phyloP scores from a whole-genome alignment of 2,329 filamentous ascomycete genomes.

The Colletotrichum melonis region DNA sequence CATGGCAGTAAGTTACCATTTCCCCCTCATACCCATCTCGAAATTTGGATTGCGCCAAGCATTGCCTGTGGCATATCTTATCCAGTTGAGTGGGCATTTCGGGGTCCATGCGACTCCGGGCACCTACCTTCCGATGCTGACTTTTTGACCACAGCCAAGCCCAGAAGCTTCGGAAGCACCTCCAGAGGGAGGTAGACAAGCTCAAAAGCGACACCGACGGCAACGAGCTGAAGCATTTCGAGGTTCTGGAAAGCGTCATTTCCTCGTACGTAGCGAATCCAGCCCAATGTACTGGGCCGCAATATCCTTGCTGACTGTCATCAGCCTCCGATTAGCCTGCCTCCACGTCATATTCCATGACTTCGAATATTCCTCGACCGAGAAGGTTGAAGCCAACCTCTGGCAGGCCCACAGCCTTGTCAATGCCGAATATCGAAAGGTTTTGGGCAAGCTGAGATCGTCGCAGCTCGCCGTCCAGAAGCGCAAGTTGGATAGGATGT shows the following conservation, averaged over 20 bases:
- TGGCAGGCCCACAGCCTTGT: slow-evolving; percentile 85
- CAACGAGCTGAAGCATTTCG: slow-evolving; percentile 55
- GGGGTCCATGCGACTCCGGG: slow-evolving; percentile 2
- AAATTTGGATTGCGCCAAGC: neutral
- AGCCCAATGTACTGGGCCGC: slow-evolving; percentile 2
- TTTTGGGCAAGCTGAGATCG: slow-evolving; percentile 67
- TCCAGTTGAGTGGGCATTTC: neutral
- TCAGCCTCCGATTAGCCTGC: slow-evolving; percentile 77
- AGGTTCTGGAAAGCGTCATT: slow-evolving; percentile 55
- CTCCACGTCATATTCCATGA: slow-evolving; percentile 80
- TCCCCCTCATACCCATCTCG: neutral
- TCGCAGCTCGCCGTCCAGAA: slow-evolving; percentile 69
- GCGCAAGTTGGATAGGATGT: slow-evolving; percentile 84
- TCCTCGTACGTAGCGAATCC: slow-evolving; percentile 49
- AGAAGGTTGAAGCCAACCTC: slow-evolving; percentile 75
- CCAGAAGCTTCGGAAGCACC: slow-evolving; percentile 54
- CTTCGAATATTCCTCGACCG: slow-evolving; percentile 71
- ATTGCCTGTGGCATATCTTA: neutral
- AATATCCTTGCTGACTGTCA: slow-evolving; percentile 30
- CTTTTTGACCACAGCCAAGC: slow-evolving; percentile 48
- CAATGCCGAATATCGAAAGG: slow-evolving; percentile 81
- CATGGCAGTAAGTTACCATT: slow-evolving; percentile 51
- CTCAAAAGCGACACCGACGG: slow-evolving; percentile 50
- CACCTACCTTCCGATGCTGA: slow-evolving; percentile 26
- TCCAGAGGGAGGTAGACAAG: slow-evolving; percentile 56